These are phyloP conservation scores for Plenodomus biglobosus DNA, from an alignment of 2,329 filamentous ascomycete species.

Conservation along the genomic window DNA sequence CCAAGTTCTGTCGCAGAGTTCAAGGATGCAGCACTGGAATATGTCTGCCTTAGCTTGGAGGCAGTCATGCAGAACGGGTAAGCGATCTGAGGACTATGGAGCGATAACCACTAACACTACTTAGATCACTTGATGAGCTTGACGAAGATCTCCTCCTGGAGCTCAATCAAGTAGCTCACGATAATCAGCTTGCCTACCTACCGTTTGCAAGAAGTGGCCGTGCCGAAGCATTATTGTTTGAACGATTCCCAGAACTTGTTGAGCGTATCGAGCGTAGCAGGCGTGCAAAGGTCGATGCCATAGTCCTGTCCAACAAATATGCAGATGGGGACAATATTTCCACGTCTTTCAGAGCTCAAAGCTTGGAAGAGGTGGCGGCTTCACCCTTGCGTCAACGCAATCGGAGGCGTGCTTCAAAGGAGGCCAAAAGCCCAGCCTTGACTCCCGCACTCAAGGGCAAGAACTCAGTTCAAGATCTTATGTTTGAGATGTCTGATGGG, in stretches of 20 bases:
- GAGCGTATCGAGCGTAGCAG: conserved; percentile 68
- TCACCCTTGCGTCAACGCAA: conserved; percentile 52
- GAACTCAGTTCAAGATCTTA: conserved; percentile 72
- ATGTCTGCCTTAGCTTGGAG: conserved; percentile 88
- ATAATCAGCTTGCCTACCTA: conserved; percentile 76
- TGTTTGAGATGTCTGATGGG: conserved; percentile 94
- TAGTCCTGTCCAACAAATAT: conserved; percentile 66
- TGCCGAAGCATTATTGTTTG: conserved; percentile 66
- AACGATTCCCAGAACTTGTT: conserved; percentile 64
- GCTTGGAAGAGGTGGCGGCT: conserved; percentile 62
- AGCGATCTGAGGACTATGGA: conserved; percentile 9
- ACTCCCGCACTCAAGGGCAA: conserved; percentile 71
- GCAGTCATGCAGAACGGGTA: conserved; percentile 85
- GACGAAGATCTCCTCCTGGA: conserved; percentile 81
- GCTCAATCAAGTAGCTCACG: conserved; percentile 75
- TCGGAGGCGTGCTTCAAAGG: conserved; percentile 46
- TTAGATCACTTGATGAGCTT: conserved; percentile 74
- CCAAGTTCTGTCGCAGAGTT: conserved; percentile 82
- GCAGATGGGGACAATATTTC: conserved; percentile 68
- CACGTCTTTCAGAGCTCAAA: conserved; percentile 63
- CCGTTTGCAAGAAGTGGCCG: conserved; percentile 77
- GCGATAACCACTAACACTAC: conserved; percentile 11
- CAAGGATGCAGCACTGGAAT: conserved; percentile 85
- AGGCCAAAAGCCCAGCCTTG: conserved; percentile 60
- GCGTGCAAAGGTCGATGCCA: conserved; percentile 71